Evolutionary conservation across 2,329 filamentous ascomycete genomes (phyloP).

Genomic region (Calonectria montana): DNA sequence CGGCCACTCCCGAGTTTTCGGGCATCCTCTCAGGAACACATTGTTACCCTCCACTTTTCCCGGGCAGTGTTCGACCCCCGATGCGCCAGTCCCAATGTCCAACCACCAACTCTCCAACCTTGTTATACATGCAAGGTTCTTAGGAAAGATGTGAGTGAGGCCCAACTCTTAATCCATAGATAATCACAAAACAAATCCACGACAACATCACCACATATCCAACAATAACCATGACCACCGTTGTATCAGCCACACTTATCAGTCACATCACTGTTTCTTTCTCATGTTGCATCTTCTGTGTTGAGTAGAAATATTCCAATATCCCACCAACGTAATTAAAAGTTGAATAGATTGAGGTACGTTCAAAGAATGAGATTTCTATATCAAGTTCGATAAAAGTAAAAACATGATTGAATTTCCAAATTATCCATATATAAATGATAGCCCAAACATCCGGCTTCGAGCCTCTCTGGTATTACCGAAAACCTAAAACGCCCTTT

Average conservation of each 20-base stretch:
- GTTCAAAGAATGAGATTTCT: not conserved
- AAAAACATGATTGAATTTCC: not conserved
- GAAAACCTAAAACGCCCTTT: slow-evolving; percentile 11
- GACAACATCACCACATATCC: not conserved
- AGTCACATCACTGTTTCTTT: too few species aligned
- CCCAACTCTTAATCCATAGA: not conserved
- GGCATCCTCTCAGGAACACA: not conserved
- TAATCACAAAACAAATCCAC: not conserved
- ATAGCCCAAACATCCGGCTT: not conserved
- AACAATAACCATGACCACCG: too few species aligned
- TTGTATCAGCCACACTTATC: not conserved
- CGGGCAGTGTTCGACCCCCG: too few species aligned
- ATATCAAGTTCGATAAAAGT: not conserved
- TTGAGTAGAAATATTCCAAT: not conserved
- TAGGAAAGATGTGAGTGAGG: not conserved
- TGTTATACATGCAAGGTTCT: too few species aligned
- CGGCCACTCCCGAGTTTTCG: not conserved
- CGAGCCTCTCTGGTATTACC: slow-evolving; percentile 17
- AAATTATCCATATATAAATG: not conserved
- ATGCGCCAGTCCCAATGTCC: not conserved
- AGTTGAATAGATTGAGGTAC: too few species aligned
- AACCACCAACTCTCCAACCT: not conserved
- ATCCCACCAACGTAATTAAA: not conserved
- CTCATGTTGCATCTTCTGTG: not conserved
- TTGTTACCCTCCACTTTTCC: not conserved